Base-by-base conservation (phyloP, 129 eudicot genomes). In the Tanacetum coccineum region DNA sequence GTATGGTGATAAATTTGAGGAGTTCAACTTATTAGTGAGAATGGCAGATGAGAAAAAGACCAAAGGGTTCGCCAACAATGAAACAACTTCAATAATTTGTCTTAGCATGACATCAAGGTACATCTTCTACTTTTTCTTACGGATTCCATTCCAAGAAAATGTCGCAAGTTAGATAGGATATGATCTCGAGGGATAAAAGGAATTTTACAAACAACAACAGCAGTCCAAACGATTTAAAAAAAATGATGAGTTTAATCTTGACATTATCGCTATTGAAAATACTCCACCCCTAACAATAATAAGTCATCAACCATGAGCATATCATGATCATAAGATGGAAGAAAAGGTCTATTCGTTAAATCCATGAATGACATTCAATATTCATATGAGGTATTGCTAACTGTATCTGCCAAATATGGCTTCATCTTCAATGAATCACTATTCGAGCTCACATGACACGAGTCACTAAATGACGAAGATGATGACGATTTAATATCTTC, bases 261-360 rank as follows among this genome's bases (percentile, higher is more conserved):
- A 2, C 10, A 9, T 25, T 57, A 57, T 2, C 13, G 4, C 30
- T 26, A 52, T 14, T 21, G 26, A 64, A 18, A 12, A n/a, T 50
- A 68, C 52, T 53, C 50, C 72, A 68, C 20, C 13, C 18, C 14
- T 53, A 36, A 47, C 64, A 64, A 69, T 56, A 69, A 56, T 40
- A 14, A 25, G 40, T 69, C 74, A 22, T 55, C 74, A 55, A 14
- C 10, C 45, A 42, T 45, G 30, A 55, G 36, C 19, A 18, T 53
- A 30, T 68, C 73, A 69, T 42, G 64, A 56, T 47, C 55, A 22
- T 58, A 56, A 20, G 40, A 40, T 42, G 56, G 57, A 56, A 47
- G 36, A 6, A 6, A 44, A 39, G 32, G 19, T 40, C 4, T 18
- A 32, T 12, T 39, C 15, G 5, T 14, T 13, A 55, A 19, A 68